phyloP scores from a whole-genome alignment of 108 stramenopile species.

The Conticribra weissflogii region DNA sequence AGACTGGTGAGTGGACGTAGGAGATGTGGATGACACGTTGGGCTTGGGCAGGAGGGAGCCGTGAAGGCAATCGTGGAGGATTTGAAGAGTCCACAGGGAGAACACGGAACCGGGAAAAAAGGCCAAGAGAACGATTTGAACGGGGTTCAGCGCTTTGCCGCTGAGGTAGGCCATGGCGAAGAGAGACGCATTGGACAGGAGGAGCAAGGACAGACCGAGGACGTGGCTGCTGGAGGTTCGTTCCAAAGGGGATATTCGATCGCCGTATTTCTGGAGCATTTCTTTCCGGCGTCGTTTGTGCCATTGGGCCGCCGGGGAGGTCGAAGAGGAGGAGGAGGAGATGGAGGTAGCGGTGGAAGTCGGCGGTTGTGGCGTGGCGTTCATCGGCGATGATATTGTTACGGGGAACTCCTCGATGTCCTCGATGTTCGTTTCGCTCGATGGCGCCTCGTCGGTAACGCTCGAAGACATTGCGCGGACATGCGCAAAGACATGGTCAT shows the following conservation, averaged over 20 bases:
- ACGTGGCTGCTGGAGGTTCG: constrained; percentile 53
- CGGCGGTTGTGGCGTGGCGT: not conserved
- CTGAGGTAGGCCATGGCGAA: constrained; percentile 48
- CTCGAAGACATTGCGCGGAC: too few relatives aligned
- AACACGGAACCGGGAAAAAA: constrained; percentile 73
- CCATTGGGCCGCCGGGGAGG: constrained; percentile 67
- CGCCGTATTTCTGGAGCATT: constrained; percentile 69
- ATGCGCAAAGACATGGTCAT: too few relatives aligned
- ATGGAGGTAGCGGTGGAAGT: not conserved
- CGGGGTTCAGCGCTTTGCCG: constrained; percentile 21
- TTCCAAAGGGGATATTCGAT: constrained; percentile 56
- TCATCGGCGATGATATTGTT: too few relatives aligned
- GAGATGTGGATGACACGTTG: too few relatives aligned
- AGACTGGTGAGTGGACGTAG: too few relatives aligned
- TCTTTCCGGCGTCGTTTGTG: constrained; percentile 63
- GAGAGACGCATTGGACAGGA: constrained; percentile 55
- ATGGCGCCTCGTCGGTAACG: too few relatives aligned
- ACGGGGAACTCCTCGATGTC: too few relatives aligned
- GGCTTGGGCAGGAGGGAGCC: constrained; percentile 64
- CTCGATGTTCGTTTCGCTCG: too few relatives aligned
- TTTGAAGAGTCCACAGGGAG: constrained; percentile 77
- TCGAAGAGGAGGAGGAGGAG: not conserved
- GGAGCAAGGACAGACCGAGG: constrained; percentile 59
- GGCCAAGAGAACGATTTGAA: constrained; percentile 44
- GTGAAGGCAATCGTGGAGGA: constrained; percentile 71